Percentiles rank a stretch among this genome's conserved stretches.
Conservation (phyloP, 108 stramenopile species). For the Skeletonema grethae region DNA sequence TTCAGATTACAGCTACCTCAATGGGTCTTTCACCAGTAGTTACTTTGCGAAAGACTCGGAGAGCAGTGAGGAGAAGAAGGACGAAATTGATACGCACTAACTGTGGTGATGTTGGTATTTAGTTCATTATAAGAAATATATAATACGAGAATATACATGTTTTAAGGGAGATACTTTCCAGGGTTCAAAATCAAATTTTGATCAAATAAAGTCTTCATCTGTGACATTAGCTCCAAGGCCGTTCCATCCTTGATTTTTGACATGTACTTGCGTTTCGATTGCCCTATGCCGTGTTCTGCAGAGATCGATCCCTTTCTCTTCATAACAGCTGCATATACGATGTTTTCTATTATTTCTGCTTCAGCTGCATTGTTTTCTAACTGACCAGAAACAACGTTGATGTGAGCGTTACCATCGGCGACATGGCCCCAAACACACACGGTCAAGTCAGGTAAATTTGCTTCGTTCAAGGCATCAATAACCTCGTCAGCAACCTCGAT, state of each 20-base stretch:
- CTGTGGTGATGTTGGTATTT: conserved; percentile 1
- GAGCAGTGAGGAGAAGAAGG: not conserved
- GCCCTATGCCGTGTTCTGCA: conserved; percentile 98
- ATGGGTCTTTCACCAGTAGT: not conserved
- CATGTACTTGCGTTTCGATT: conserved; percentile 79
- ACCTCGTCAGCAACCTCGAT: conserved; percentile 69
- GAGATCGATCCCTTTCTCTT: conserved; percentile 91
- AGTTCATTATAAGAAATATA: not conserved
- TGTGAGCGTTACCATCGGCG: conserved; percentile 96
- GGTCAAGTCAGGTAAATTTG: conserved; percentile 25
- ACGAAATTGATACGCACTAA: not conserved
- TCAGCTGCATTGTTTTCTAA: conserved; percentile 48
- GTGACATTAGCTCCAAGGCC: conserved; percentile 59
- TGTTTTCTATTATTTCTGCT: conserved; percentile 64
- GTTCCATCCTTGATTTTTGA: conserved; percentile 44
- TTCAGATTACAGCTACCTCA: not conserved
- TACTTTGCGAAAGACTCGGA: not conserved
- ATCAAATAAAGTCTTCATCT: conserved; percentile 74
- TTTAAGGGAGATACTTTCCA: conserved; percentile 70
- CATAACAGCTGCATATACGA: conserved; percentile 73
- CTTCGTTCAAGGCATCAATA: conserved; percentile 27
- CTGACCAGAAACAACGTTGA: conserved; percentile 78
- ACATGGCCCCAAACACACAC: conserved; percentile 84
- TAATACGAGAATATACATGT: too few relatives aligned
- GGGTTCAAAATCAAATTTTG: conserved; percentile 85